These are phyloP conservation scores for Erigeron canadensis DNA, from an alignment of 129 eudicot species.

Conservation along the genomic window DNA sequence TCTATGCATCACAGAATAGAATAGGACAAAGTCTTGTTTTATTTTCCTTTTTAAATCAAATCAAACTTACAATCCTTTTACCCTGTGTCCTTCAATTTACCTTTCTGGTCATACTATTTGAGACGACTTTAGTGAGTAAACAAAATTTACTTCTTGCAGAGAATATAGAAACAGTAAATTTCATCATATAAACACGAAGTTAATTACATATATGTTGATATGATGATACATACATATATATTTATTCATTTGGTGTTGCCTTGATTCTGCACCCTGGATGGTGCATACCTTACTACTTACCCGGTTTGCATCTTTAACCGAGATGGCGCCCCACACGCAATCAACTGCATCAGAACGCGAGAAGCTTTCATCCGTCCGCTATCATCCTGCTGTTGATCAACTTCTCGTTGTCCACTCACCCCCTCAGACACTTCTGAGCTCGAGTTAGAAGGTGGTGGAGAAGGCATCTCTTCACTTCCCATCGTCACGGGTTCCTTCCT, in stretches of 20 bases:
- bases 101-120: too few relatives aligned
- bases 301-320: constrained; percentile 28
- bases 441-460: constrained; percentile 50
- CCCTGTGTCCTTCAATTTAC: too few relatives aligned
- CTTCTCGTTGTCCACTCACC: constrained; percentile 21
- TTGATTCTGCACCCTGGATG: not conserved
- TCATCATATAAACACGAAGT: constrained; percentile 1
- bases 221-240: not conserved
- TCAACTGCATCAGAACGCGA: constrained; percentile 45
- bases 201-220: constrained; percentile 5
- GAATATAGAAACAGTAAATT: constrained; percentile 3
- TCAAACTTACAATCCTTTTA: not conserved
- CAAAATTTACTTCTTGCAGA: not conserved
- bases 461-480: constrained; percentile 29
- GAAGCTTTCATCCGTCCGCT: constrained; percentile 50
- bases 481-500: constrained; percentile 25
- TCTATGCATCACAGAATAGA: not conserved
- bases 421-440: constrained; percentile 41
- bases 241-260: not conserved
- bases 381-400: constrained; percentile 25
- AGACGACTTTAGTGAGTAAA: not conserved
- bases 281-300: not conserved
- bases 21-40: not conserved
- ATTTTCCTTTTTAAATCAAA: not conserved
- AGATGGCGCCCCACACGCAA: constrained; percentile 41